Conservation (phyloP, 129 eudicot species). For the Glebionis coronaria region DNA sequence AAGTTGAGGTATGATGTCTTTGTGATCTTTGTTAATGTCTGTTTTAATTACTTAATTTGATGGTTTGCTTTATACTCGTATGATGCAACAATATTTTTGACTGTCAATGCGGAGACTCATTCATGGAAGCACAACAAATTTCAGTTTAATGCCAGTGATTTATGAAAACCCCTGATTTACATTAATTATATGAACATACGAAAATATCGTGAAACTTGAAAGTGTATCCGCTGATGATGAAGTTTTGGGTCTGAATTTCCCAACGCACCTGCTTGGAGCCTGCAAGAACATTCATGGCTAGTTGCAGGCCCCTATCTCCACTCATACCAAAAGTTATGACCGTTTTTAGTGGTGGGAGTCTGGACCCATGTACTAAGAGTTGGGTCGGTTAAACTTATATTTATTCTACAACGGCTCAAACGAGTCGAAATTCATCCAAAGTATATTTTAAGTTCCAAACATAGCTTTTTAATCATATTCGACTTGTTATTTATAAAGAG, state of each 20-base stretch:
- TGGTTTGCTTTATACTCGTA: not conserved
- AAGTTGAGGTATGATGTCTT: conserved; percentile 55
- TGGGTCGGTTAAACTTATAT: not conserved
- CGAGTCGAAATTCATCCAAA: not conserved
- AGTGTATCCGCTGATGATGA: not conserved
- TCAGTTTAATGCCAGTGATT: too few species aligned
- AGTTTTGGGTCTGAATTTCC: not conserved
- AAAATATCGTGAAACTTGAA: not conserved
- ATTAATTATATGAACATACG: too few species aligned
- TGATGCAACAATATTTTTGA: not conserved
- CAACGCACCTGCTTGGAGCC: not conserved
- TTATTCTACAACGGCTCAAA: not conserved
- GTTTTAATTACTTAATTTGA: not conserved
- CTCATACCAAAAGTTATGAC: not conserved
- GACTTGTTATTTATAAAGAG: too few species aligned
- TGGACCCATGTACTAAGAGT: not conserved
- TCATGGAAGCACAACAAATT: too few species aligned
- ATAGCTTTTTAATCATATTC: not conserved
- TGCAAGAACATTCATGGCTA: not conserved
- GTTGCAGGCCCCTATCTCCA: not conserved
- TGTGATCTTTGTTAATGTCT: not conserved
- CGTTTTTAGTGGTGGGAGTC: not conserved
- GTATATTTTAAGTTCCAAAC: conserved; percentile 1
- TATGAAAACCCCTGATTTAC: too few species aligned
- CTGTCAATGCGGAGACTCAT: not conserved